phyloP scores from a whole-genome alignment of 1,284 basidiomycete genomes.

The Lentinula novae-zelandiae region DNA sequence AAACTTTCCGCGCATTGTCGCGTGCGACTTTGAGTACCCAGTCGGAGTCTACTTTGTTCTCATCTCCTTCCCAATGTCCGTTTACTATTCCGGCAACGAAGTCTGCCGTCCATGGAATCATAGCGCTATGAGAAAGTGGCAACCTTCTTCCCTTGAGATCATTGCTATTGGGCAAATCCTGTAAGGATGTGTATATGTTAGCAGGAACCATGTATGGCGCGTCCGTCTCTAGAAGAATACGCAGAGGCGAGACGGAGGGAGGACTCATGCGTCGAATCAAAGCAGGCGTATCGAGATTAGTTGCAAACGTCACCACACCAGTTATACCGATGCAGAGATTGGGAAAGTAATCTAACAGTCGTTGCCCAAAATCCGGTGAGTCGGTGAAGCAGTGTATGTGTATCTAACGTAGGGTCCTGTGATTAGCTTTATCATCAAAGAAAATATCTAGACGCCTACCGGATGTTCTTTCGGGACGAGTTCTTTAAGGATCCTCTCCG shows the following conservation, averaged over 20 bases:
- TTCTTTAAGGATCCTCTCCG: constrained; percentile 69
- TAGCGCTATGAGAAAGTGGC: constrained; percentile 70
- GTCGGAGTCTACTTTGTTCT: constrained; percentile 28
- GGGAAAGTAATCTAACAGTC: constrained; percentile 71
- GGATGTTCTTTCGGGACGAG: constrained; percentile 67
- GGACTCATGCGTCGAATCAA: constrained; percentile 51
- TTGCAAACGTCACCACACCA: constrained; percentile 75
- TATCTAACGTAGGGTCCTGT: constrained; percentile 38
- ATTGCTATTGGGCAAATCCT: constrained; percentile 20
- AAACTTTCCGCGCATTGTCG: constrained; percentile 61
- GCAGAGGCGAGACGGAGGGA: constrained; percentile 30
- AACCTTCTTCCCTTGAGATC: constrained; percentile 50
- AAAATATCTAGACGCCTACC: constrained; percentile 30
- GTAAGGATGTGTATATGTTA: constrained; percentile 60
- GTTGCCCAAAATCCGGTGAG: constrained; percentile 63
- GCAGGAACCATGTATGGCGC: constrained; percentile 81
- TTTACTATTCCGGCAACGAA: constrained; percentile 57
- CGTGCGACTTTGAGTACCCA: constrained; percentile 59
- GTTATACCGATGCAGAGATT: constrained; percentile 81
- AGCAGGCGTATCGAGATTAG: constrained; percentile 63
- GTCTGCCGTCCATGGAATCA: constrained; percentile 81
- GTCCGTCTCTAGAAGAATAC: constrained; percentile 78
- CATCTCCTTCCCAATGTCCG: constrained; percentile 19
- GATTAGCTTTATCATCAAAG: background rate
- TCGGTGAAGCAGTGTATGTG: constrained; percentile 84